Percentiles rank a stretch among this genome's conserved stretches.
Evolutionary conservation across 179 eudicot species (phyloP).

Genomic region (Carnegiea gigantea): DNA sequence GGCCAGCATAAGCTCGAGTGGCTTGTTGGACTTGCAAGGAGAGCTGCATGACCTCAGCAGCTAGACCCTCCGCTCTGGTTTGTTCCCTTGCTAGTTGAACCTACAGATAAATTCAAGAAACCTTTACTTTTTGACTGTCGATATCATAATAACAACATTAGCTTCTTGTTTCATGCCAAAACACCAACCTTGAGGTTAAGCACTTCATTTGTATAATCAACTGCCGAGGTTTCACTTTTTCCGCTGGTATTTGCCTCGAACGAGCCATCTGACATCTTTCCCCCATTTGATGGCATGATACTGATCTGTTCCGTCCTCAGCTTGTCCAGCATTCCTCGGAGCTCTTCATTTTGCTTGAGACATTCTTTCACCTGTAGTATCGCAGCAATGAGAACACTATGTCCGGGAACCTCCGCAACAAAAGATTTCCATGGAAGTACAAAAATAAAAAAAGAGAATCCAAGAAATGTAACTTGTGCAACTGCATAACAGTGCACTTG

Average conservation of each 20-base stretch:
- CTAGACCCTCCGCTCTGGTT: conserved; percentile 77
- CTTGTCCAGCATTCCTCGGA: conserved; percentile 70
- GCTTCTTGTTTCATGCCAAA: conserved; percentile 12
- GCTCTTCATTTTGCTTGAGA: conserved; percentile 85
- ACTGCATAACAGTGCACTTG: background rate
- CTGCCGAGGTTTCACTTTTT: conserved; percentile 30
- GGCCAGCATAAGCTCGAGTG: conserved; percentile 71
- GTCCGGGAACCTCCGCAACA: background rate
- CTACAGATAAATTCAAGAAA: conserved; percentile 24
- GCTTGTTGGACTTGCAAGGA: conserved; percentile 88
- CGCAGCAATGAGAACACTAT: background rate
- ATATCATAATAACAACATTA: background rate
- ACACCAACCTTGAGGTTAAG: conserved; percentile 66
- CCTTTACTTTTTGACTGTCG: background rate
- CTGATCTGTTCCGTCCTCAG: conserved; percentile 62
- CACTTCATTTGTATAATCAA: conserved; percentile 44
- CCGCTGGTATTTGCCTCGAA: conserved; percentile 28
- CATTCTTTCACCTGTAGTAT: conserved; percentile 76
- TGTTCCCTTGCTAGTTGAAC: conserved; percentile 75
- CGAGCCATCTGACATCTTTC: conserved; percentile 24
- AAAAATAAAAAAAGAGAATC: background rate
- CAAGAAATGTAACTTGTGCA: background rate
- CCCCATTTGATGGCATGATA: conserved; percentile 32
- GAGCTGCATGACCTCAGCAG: conserved; percentile 87
- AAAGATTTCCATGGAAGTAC: background rate